phyloP scores from a whole-genome alignment of 768 basidiomycete species.

The Leucocoprinus leucothites region DNA sequence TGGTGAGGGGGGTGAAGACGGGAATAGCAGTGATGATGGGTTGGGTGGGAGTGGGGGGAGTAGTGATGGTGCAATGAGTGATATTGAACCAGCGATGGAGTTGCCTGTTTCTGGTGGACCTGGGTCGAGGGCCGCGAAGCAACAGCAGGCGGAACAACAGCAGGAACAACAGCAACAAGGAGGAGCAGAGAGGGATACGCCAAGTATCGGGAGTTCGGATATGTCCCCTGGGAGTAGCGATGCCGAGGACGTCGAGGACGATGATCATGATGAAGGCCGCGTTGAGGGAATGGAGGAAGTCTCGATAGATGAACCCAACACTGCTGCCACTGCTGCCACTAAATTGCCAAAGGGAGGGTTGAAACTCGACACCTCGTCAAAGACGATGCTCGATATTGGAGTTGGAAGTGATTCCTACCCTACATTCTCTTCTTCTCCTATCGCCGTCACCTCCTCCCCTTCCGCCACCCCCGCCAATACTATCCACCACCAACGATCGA shows the following conservation, averaged over 20 bases:
- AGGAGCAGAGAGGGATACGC: conserved; percentile 67
- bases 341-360: neutral
- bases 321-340: neutral
- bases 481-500: no score
- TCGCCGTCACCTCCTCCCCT: neutral
- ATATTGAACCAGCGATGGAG: conserved; percentile 58
- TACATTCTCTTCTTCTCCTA: neutral
- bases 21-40: neutral
- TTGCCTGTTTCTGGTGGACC: conserved; percentile 54
- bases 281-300: conserved; percentile 67
- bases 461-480: no score
- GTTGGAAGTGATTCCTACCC: neutral
- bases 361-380: neutral
- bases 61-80: conserved; percentile 1
- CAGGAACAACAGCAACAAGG: neutral
- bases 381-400: neutral
- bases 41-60: neutral
- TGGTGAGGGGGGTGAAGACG: conserved; percentile 22
- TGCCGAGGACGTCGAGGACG: conserved; percentile 61
- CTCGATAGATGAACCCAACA: conserved; percentile 58
- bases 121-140: neutral
- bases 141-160: neutral
- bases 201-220: conserved; percentile 71
- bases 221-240: conserved; percentile 66
- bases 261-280: conserved; percentile 42